Evolutionary conservation across 2,329 filamentous ascomycete genomes (phyloP), one percentile per base, ranked within the genome.

Genomic region (Claviceps fusiformis): DNA sequence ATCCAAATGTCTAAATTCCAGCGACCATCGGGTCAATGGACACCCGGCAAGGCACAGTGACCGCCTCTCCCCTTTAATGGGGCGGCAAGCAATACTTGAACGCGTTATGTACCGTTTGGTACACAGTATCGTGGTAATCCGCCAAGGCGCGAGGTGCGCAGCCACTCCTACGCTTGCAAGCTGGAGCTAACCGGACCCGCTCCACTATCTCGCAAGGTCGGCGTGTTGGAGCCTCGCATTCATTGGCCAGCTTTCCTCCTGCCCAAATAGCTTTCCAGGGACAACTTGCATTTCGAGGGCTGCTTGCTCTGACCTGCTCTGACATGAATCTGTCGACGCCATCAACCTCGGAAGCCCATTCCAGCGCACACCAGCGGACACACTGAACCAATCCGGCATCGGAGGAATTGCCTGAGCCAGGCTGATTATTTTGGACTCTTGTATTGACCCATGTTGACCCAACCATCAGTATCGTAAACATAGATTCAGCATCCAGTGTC

Each of bases 141-240:
- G 7, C 37, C 37, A 6, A 39, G 17, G 39, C 1, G 39, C 3
- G 3, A 39, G 39, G 6, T 7, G 39, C 24, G 10, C 10, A 37
- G 10, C 31, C 31, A 33, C 31, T 33, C 31, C 31, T 33, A 9
- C 15, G 37, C 37, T 39, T 15, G 1, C 17, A 41, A 5, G 37
- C 35, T 60, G 58, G 48, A 49, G 9, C 49, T 60, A 60, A 50
- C 50, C 56, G 27, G 46, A 33, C 29, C 15, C 15, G 41, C 59
- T 53, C 59, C 59, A 47, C 53, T 50, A 15, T 44, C 44, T 27
- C 31, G 24, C 44, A 11, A 33, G 33, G 6, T 15, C 1, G 45
- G 7, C 24, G 53, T 5, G 8, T 35, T 10, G 45, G 13, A 39
- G 11, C 50, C 27, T 10, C 19, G 8, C 13, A 24, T 6, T 19